phyloP scores from a whole-genome alignment of 2,329 filamentous ascomycete species.

The Fusarium heterosporum region DNA sequence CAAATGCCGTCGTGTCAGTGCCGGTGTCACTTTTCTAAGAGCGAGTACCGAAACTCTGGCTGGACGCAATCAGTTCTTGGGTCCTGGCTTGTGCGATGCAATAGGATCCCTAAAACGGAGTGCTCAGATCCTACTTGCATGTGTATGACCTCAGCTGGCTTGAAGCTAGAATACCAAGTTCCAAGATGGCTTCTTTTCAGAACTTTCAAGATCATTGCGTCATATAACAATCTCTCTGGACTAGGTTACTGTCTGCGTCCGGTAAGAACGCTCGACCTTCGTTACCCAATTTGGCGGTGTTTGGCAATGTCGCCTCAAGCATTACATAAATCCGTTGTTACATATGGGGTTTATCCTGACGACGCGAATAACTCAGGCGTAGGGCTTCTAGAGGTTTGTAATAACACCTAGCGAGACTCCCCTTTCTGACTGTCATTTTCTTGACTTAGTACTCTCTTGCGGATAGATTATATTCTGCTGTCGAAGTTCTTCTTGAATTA shows the following conservation, averaged over 20 bases:
- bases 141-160: neutral
- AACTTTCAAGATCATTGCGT: neutral
- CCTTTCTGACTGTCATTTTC: neutral
- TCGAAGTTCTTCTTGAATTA: conserved; percentile 4
- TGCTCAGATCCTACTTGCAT: conserved; percentile 7
- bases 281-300: too few species aligned
- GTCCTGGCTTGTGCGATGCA: conserved; percentile 20
- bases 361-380: neutral
- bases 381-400: conserved; percentile 23
- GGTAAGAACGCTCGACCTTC: too few species aligned
- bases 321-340: neutral
- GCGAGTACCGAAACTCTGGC: neutral
- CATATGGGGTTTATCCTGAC: neutral
- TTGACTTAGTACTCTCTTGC: neutral
- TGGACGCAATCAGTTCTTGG: conserved; percentile 24
- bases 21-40: conserved; percentile 15
- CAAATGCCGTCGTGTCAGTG: conserved; percentile 1
- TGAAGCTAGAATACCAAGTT: conserved; percentile 21
- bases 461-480: fast-evolving
- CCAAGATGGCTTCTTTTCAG: conserved; percentile 21
- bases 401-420: fast-evolving
- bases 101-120: neutral
- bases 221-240: conserved; percentile 5
- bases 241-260: conserved; percentile 18
- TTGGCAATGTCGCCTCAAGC: too few species aligned